phyloP scores from a whole-genome alignment of 139 green algal species.

The Auxenochlorella protothecoides region DNA sequence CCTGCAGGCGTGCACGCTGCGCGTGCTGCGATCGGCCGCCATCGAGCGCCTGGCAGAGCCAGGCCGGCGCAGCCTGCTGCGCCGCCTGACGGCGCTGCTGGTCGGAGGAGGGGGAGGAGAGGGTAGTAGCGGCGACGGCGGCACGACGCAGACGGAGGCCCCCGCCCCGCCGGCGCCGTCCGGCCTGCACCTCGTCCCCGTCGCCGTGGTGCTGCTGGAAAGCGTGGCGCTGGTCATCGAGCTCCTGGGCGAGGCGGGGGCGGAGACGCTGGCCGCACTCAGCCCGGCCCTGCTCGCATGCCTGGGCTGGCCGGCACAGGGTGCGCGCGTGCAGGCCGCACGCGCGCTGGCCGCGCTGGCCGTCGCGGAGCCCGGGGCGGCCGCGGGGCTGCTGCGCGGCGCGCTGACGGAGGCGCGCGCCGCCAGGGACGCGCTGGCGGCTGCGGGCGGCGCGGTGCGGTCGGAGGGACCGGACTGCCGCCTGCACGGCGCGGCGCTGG shows the following conservation, averaged over 20 bases:
- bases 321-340: constrained; percentile 42
- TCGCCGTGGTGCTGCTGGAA: constrained; percentile 52
- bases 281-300: constrained; percentile 15
- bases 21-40: constrained; percentile 61
- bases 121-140: too few relatives aligned
- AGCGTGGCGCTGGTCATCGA: constrained; percentile 55
- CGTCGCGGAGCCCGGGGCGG: constrained; percentile 38
- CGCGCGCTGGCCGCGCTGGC: constrained; percentile 48
- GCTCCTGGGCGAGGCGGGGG: constrained; percentile 58
- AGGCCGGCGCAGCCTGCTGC: constrained; percentile 43
- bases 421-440: constrained; percentile 15
- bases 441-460: constrained; percentile 10
- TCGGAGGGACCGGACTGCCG: constrained; percentile 3
- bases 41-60: constrained; percentile 62
- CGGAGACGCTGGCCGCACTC: constrained; percentile 26
- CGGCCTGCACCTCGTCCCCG: constrained; percentile 17
- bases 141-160: too few relatives aligned
- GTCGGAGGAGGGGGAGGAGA: too few relatives aligned
- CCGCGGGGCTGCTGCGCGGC: constrained; percentile 29
- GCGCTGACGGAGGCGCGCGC: constrained; percentile 23
- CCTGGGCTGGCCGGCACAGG: constrained; percentile 4
- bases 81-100: constrained; percentile 39
- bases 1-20: constrained; percentile 61
- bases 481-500: constrained; percentile 51
- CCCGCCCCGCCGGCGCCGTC: neutral